Evolutionary conservation across 768 basidiomycete species (phyloP), one percentile per base, ranked within the genome.

Genomic region (Lactarius pseudohatsudake): DNA sequence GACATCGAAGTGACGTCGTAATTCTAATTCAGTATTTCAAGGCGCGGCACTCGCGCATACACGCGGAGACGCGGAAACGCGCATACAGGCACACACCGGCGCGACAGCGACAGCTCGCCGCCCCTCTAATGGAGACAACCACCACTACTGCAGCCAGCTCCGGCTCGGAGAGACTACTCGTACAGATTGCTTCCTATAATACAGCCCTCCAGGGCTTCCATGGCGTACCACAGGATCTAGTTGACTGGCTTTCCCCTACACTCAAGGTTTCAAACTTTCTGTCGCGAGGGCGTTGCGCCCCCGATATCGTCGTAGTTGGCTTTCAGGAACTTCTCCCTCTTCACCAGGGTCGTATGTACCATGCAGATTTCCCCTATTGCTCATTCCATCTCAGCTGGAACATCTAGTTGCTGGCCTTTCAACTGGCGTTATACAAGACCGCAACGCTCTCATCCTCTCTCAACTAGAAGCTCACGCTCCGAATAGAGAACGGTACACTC

Each of bases 251-350:
- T 30, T 81, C 86, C 3, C 94, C 95, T 34, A 91, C 91, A 0
- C 77, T 94, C 10, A 86, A 87, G 64, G 89, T 91, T 9, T 89
- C 91, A 43, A 80, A 80, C 61, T 87, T 92, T 77, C 85, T 92
- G 38, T 81, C 88, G 40, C 83, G 81, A 61, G 79, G 84, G 76
- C 77, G 62, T n/a, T 79, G 86, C 64, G 85, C 91, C 6, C 93
- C 95, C 47, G 94, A 95, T 74, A 85, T 96, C 38, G 84, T 96
- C 50, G 95, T 89, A 7, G 90, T 98, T 61, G 94, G 93, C 2
- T 95, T 97, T 70, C 96, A 98, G 75, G 96, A 98, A 75, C 81
- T 97, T 30, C 81, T 96, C 15, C 95, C 94, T 7, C 81, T 98
- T 3, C 92, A 96, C 74, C 86, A 94, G 47, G 90, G 91, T 68